These are phyloP conservation scores for Wallacemonas sp. DNA, from an alignment of 208 protist species.

Conservation along the genomic window DNA sequence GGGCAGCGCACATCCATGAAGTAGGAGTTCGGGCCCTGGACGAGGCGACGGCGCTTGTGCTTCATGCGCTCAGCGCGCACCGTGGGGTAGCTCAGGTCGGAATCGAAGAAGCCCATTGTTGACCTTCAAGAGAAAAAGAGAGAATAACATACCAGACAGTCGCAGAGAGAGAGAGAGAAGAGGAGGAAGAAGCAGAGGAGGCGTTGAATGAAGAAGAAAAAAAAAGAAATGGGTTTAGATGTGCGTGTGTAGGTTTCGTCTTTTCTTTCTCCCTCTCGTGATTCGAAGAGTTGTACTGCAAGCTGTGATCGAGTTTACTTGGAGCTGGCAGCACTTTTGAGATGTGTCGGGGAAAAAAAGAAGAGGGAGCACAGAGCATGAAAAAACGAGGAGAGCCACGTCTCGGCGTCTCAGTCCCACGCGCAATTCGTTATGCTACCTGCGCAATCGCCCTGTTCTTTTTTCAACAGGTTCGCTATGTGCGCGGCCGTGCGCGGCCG, in stretches of 20 bases:
- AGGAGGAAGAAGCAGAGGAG: neutral
- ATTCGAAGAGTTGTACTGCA: too few species aligned
- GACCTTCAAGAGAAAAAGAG: neutral
- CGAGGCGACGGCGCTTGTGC: conserved; percentile 99
- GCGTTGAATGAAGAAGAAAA: conserved; percentile 5
- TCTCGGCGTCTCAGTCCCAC: too few species aligned
- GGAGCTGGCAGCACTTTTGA: too few species aligned
- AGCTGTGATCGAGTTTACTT: too few species aligned
- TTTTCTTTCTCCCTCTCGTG: too few species aligned
- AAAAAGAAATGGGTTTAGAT: neutral
- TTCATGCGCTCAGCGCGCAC: conserved; percentile 93
- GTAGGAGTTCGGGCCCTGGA: conserved; percentile 99
- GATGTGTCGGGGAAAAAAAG: neutral
- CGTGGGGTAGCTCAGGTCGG: conserved; percentile 97
- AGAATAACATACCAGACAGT: neutral
- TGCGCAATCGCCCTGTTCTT: too few species aligned
- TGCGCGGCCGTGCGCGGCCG: too few species aligned
- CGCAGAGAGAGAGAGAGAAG: neutral
- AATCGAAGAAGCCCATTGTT: conserved; percentile 94
- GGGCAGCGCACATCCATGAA: conserved; percentile 99
- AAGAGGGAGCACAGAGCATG: neutral
- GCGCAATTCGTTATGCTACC: too few species aligned
- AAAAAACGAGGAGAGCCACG: too few species aligned
- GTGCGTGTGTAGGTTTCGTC: neutral
- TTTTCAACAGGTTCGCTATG: too few species aligned